Percentiles rank a stretch among this genome's conserved stretches.
These are phyloP conservation scores for Chaetoscypha palmicola DNA, from an alignment of 2,329 filamentous ascomycete species.

Conservation along the genomic window DNA sequence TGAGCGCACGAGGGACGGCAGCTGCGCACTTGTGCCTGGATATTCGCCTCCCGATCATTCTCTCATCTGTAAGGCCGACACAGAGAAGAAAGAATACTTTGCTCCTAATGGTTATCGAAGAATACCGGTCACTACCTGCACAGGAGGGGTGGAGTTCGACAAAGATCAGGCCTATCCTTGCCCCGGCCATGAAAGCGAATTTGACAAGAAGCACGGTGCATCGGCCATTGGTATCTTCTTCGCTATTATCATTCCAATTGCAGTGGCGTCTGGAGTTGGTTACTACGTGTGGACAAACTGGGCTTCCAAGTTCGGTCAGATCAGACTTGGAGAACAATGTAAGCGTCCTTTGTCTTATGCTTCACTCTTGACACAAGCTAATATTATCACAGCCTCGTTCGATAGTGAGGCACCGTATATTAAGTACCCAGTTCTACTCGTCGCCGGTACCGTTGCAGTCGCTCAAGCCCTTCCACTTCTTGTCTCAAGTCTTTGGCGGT, in stretches of 20 bases:
- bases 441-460: conserved; percentile 58
- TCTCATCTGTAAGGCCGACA: conserved; percentile 52
- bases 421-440: conserved; percentile 70
- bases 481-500: conserved; percentile 65
- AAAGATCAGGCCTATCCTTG: conserved; percentile 56
- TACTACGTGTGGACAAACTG: conserved; percentile 83
- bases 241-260: conserved; percentile 70
- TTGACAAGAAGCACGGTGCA: conserved; percentile 62
- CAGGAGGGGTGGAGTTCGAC: conserved; percentile 68
- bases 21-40: conserved; percentile 71
- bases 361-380: conserved; percentile 11
- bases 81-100: conserved; percentile 69
- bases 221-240: conserved; percentile 76
- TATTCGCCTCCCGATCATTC: conserved; percentile 56
- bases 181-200: conserved; percentile 75
- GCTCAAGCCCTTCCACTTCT: conserved; percentile 62
- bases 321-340: conserved; percentile 72
- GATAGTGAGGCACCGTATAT: conserved; percentile 71
- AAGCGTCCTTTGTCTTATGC: conserved; percentile 12
- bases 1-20: conserved; percentile 68
- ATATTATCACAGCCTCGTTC: conserved; percentile 36
- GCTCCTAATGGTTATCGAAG: conserved; percentile 82
- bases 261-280: conserved; percentile 62
- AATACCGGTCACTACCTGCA: conserved; percentile 83
- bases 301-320: conserved; percentile 85